A percentile compares a stretch with the other conserved stretches of the same genome.
Conservation (phyloP, 2,329 filamentous ascomycete genomes). For the Triangularia verruculosa region DNA sequence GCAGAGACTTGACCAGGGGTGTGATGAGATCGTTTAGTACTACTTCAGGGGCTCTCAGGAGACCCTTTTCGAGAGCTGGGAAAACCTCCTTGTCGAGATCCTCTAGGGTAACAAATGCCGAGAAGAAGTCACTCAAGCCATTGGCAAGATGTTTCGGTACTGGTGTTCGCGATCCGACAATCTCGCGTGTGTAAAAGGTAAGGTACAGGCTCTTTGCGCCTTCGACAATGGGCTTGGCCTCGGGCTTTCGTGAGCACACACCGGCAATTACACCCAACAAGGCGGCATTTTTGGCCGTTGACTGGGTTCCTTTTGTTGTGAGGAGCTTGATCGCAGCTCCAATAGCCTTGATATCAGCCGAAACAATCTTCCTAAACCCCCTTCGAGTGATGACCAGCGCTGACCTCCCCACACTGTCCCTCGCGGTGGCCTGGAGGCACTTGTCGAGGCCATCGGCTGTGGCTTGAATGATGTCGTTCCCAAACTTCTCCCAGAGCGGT, state of each 20-base stretch:
- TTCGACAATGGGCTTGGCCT: slow-evolving; percentile 61
- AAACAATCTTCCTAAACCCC: slow-evolving; percentile 72
- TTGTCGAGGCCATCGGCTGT: slow-evolving; percentile 74
- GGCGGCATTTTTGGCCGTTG: slow-evolving; percentile 67
- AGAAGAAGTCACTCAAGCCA: slow-evolving; percentile 79
- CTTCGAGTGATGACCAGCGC: slow-evolving; percentile 76
- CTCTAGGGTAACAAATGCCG: slow-evolving; percentile 66
- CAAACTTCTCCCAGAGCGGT: slow-evolving; percentile 61
- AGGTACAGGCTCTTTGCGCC: slow-evolving; percentile 69
- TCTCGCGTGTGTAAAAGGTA: slow-evolving; percentile 79
- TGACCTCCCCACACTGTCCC: slow-evolving; percentile 65
- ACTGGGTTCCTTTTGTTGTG: slow-evolving; percentile 62
- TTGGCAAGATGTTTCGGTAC: slow-evolving; percentile 70
- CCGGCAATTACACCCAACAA: slow-evolving; percentile 85
- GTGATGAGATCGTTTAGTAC: slow-evolving; percentile 76
- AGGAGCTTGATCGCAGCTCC: slow-evolving; percentile 62
- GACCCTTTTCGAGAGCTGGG: slow-evolving; percentile 80
- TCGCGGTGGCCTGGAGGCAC: slow-evolving; percentile 65
- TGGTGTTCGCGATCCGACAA: slow-evolving; percentile 72
- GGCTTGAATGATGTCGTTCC: slow-evolving; percentile 62
- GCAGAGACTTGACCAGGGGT: slow-evolving; percentile 68
- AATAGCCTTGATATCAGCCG: slow-evolving; percentile 57
- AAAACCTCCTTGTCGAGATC: slow-evolving; percentile 75
- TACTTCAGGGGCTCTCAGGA: slow-evolving; percentile 86
- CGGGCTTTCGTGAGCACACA: slow-evolving; percentile 70